phyloP scores from a whole-genome alignment of 176 grass and related monocot species.

The Zoysia pacifica region DNA sequence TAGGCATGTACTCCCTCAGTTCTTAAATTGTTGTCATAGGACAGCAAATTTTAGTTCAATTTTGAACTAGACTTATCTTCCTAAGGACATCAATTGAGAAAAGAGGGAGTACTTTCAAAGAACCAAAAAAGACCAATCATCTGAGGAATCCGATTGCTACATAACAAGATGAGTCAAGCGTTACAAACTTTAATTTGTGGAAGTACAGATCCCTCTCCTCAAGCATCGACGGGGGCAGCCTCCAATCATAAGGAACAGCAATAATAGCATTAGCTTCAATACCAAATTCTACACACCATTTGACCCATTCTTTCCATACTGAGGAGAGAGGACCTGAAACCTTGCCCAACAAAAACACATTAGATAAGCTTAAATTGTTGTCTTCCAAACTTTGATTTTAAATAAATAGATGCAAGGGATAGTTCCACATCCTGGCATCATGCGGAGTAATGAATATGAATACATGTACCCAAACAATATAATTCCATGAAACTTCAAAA shows the following conservation, averaged over 20 bases:
- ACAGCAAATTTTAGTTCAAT: too few relatives aligned
- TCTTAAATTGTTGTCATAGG: too few relatives aligned
- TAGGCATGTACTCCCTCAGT: too few relatives aligned
- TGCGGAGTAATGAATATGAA: background rate
- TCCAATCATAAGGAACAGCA: slow-evolving; percentile 95
- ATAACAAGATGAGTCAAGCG: slow-evolving; percentile 26
- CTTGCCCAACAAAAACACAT: slow-evolving; percentile 42
- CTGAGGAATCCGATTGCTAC: slow-evolving; percentile 7
- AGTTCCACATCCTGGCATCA: background rate
- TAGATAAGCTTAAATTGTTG: slow-evolving; percentile 17
- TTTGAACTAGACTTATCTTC: too few relatives aligned
- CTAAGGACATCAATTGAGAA: too few relatives aligned
- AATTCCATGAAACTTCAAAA: background rate
- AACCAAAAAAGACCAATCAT: background rate
- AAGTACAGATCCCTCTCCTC: slow-evolving; percentile 97
- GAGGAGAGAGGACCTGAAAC: slow-evolving; percentile 91
- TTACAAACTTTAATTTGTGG: slow-evolving; percentile 91
- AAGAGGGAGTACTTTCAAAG: background rate
- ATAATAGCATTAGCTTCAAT: slow-evolving; percentile 98
- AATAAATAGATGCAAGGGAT: slow-evolving; percentile 1
- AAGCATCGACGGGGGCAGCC: slow-evolving; percentile 78
- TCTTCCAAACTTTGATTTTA: background rate
- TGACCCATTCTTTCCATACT: slow-evolving; percentile 99
- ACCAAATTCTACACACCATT: slow-evolving; percentile 98
- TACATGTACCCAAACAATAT: background rate